Base-by-base conservation (phyloP, 768 basidiomycete species). In the Coprinellus aureogranulatus region DNA sequence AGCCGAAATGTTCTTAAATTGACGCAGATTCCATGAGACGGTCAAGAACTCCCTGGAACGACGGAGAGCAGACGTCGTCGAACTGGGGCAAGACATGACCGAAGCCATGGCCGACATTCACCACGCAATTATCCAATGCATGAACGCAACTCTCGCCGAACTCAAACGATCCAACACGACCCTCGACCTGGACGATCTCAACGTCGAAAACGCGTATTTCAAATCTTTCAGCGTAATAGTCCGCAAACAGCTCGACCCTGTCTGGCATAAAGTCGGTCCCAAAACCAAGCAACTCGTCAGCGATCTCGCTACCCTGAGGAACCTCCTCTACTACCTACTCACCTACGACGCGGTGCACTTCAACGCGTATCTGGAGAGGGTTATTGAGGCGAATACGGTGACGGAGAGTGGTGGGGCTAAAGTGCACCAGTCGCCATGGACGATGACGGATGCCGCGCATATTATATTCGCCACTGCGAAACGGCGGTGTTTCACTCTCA, bases 201-300 rank as follows among this genome's bases (percentile, higher is more conserved):
- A 84, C 25, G 82, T 98, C 47, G 91, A 97, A 65, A 94, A 90
- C 64, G 92, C 94, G 0, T 94, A 98, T 64, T 98, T 98, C 70
- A 85, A 86, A 31, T 92, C 90, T 1, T 99, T 98, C 65, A 95
- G 98, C 66, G 74, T 82, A 20, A 81, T 96, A 50, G 94, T 98
- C 2, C 85, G 95, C 2, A 83, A 85, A 30, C 93, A 95, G 65
- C 82, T 98, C 8, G 93, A 97, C 69, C 81, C 94, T 0, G 89
- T 97, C 6, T 98, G 97, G 96, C 94, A 98, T 71, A 92, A 94
- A 72, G 95, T 96, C 26, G 94, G 94, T 0, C 87, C 92, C 1
- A 88, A 84, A 59, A 98, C 95, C 4, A 94, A 92, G 64, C 92
- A 94, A 59, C 83, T 98, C 11, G 93, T 98, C 9, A 83, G 79